Evolutionary conservation across 2,329 filamentous ascomycete genomes (phyloP), one percentile per base, ranked within the genome.

Genomic region (Dissoconium aciculare): DNA sequence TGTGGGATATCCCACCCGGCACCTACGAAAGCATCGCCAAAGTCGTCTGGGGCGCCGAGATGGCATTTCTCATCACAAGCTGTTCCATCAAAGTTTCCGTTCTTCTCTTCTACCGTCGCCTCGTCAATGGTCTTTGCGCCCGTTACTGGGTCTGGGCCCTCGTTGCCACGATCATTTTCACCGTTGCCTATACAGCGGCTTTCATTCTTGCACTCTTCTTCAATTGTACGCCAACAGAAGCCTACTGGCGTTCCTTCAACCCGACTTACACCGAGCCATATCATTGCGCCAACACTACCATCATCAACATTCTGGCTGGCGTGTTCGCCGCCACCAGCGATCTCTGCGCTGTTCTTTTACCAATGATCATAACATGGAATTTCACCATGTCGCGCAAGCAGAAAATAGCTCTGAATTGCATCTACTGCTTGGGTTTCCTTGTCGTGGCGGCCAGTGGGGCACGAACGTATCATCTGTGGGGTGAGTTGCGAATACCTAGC

Each of bases 361-460:
- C 62, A 0, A 45, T 59, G 8, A 49, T 63, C 13, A 52, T 64
- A 16, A 56, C 63, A 5, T 52, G 56, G 47, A 55, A 59, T n/a
- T 46, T 65, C 4, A 51, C 56, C 15, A 53, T 66, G 23, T 51
- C 58, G 3, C 43, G 33, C 11, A 46, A 51, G 11, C 61, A 65
- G 40, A 64, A 61, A 43, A 34, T 60, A 15, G 58, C 53, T 1
- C 42, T 62, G 4, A 57, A 61, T 26, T 56, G 59, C 26, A 53
- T 65, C 25, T 51, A 50, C 33, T 42, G 31, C 4, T 34, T 51
- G 5, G 45, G 44, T 3, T 26, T 49, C 4, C 23, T 49, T 5
- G 53, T 54, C 4, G 41, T 52, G 2, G 51, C 38, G 10, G 46
- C 49, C 6, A 52, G 49, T 15, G 41, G 47, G 15, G 45, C 46